A percentile compares a stretch with the other conserved stretches of the same genome.
These are phyloP conservation scores for Jacaranda copaia DNA, from an alignment of 257 asterid genomes.

Conservation along the genomic window DNA sequence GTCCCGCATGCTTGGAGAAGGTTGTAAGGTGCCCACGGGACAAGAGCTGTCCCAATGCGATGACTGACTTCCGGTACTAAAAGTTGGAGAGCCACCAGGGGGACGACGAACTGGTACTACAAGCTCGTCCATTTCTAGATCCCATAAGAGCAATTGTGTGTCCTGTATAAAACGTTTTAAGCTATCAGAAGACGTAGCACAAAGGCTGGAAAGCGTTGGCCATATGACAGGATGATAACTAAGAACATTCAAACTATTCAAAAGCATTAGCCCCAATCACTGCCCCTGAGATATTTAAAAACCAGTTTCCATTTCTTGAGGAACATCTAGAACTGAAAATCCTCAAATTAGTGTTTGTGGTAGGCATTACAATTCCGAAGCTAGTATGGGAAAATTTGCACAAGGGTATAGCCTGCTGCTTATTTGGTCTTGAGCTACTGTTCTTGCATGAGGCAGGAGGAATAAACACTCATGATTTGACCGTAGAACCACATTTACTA, in stretches of 20 bases:
- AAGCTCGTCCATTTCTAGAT: slow-evolving; percentile 95
- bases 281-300: no score
- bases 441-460: not conserved
- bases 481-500: not conserved
- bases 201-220: not conserved
- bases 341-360: not conserved
- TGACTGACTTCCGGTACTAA: slow-evolving; percentile 89
- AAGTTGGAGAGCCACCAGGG: slow-evolving; percentile 93
- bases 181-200: not conserved
- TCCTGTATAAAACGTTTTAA: slow-evolving; percentile 57
- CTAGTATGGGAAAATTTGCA: no score
- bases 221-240: no score
- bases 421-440: not conserved
- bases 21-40: slow-evolving; percentile 81
- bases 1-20: slow-evolving; percentile 91
- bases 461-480: not conserved
- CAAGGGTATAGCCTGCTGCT: not conserved
- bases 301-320: no score
- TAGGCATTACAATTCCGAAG: not conserved
- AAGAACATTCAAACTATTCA: no score
- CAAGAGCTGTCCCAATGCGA: slow-evolving; percentile 89
- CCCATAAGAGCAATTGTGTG: slow-evolving; percentile 94
- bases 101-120: slow-evolving; percentile 98
- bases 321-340: no score
- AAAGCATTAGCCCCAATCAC: no score